Base-by-base conservation (phyloP, 1,139 yeast genomes). In the Suhomyces guaymorum region DNA sequence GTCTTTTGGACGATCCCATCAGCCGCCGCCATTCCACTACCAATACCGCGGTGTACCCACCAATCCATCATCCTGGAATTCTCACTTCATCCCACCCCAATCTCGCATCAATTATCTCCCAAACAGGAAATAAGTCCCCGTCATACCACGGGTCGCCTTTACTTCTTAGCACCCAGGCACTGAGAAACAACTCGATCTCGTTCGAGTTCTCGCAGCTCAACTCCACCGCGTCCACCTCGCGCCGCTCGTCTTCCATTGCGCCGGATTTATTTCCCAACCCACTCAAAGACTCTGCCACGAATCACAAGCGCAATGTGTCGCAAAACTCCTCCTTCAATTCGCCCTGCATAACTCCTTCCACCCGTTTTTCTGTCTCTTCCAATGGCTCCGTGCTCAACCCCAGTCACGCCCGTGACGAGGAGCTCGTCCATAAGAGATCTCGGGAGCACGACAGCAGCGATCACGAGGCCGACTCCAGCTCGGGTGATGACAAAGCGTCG, bases 191-290 rank as follows among this genome's bases (percentile, higher is more conserved):
- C 47, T 65, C 71, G 13, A 59, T 66, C 19, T 54, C 65, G 5
- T 60, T 61, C 43, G 73, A 66, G 36, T 55, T 61, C 30, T 49
- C 55, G 15, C 45, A 51, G 3, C 43, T 59, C 30, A 52, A 48
- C 33, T 43, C 51, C 15, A 57, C 68, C 8, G 51, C 54, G 20
- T 55, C 54, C 34, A 56, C 59, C 34, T 58, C 64, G 23, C 55
- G 72, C 44, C 55, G 70, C 28, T 63, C 69, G 22, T 61, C 68
- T 6, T 42, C 43, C 28, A 57, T 63, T 26, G 69, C 70, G 6
- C 70, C 70, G 1, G 73, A 67, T 35, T 59, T 63, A 33, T 67
- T 66, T 51, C 72, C 73, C 9, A 65, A 65, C 39, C 70, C 72
- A 9, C 38, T 47, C 26, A 48, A 45, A 27, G 51, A 47, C 19